Percentiles rank a stretch among this genome's conserved stretches.
phyloP scores from a whole-genome alignment of 768 basidiomycete genomes.

The Amanita subjunquillea region DNA sequence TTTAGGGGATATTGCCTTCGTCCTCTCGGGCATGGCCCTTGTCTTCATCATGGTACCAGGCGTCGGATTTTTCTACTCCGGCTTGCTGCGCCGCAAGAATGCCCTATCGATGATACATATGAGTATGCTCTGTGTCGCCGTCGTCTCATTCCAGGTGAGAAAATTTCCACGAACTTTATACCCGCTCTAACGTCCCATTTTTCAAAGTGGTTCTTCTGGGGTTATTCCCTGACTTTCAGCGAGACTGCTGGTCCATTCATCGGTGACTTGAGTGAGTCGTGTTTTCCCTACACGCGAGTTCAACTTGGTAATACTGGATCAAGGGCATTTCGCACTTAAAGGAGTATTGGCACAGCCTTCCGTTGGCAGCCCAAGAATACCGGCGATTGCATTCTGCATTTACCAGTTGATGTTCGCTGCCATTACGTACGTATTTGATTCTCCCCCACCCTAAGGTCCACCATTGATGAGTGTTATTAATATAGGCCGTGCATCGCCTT shows the following conservation, averaged over 20 bases:
- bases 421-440: constrained; percentile 52
- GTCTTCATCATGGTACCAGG: constrained; percentile 84
- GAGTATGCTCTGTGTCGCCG: constrained; percentile 64
- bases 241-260: constrained; percentile 69
- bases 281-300: background rate
- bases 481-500: constrained; percentile 75
- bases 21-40: constrained; percentile 64
- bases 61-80: constrained; percentile 86
- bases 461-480: constrained; percentile 9
- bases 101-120: constrained; percentile 86
- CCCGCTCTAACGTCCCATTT: background rate
- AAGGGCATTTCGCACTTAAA: constrained; percentile 78
- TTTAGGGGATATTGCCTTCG: constrained; percentile 43
- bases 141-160: constrained; percentile 77
- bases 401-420: constrained; percentile 90
- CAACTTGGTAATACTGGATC: background rate
- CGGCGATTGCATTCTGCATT: constrained; percentile 67
- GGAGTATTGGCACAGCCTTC: constrained; percentile 70
- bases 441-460: background rate
- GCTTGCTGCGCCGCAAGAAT: constrained; percentile 86
- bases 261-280: constrained; percentile 64
- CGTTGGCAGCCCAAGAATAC: constrained; percentile 60
- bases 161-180: background rate
- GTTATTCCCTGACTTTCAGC: constrained; percentile 86
- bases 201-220: constrained; percentile 93